Percentiles rank a stretch among this genome's conserved stretches.
phyloP scores from a whole-genome alignment of 768 basidiomycete genomes.

The Mycena galopus region DNA sequence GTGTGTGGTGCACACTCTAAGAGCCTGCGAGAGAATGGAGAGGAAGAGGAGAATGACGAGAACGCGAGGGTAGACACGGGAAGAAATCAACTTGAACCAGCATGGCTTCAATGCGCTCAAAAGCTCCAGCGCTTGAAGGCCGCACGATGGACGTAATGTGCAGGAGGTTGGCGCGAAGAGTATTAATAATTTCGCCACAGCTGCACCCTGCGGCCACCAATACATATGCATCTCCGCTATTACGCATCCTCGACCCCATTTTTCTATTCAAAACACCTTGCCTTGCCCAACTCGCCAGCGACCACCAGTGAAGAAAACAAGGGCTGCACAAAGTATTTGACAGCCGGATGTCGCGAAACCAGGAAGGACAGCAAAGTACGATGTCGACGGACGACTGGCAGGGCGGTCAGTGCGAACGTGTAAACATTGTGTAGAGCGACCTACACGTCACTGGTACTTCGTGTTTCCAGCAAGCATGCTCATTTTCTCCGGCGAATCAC shows the following conservation, averaged over 20 bases:
- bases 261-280: background rate
- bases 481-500: conserved; percentile 90
- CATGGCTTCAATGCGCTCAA: too few relatives aligned
- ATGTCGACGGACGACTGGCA: background rate
- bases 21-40: too few relatives aligned
- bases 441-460: conserved; percentile 43
- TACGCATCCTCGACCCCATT: background rate
- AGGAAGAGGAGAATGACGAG: too few relatives aligned
- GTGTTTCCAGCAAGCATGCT: conserved; percentile 69
- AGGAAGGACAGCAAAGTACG: background rate
- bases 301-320: background rate
- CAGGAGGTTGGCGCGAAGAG: background rate
- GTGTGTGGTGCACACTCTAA: too few relatives aligned
- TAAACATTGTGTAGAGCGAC: background rate
- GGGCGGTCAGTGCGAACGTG: background rate
- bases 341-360: background rate
- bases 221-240: background rate
- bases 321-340: background rate
- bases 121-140: too few relatives aligned
- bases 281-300: background rate
- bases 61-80: too few relatives aligned
- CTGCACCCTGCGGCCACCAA: background rate
- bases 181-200: background rate
- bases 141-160: background rate
- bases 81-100: too few relatives aligned